Conservation (phyloP, 768 basidiomycete species). For the Pulveroboletus sp. region DNA sequence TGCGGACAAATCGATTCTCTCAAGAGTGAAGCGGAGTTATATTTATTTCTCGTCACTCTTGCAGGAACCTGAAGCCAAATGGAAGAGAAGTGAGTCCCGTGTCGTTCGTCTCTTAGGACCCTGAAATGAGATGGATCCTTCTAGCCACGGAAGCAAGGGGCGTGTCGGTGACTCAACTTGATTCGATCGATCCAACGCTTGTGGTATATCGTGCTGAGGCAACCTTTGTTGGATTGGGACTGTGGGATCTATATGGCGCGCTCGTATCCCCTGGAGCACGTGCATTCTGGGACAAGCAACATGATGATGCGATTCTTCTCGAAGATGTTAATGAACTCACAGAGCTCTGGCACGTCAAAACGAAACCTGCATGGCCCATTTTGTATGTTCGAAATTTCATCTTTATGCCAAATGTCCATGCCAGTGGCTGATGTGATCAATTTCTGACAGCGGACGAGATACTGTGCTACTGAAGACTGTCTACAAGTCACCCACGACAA, state of each 20-base stretch:
- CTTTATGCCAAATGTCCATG: background rate
- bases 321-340: slow-evolving; percentile 90
- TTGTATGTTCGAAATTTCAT: slow-evolving; percentile 53
- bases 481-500: slow-evolving; percentile 92
- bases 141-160: slow-evolving; percentile 80
- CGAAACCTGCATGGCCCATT: slow-evolving; percentile 89
- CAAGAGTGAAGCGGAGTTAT: slow-evolving; percentile 86
- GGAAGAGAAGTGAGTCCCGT: slow-evolving; percentile 69
- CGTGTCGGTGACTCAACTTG: slow-evolving; percentile 90
- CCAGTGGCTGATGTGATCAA: background rate
- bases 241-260: slow-evolving; percentile 92
- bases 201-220: slow-evolving; percentile 96
- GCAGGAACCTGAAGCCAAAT: slow-evolving; percentile 98
- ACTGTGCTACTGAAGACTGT: slow-evolving; percentile 89
- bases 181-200: slow-evolving; percentile 94
- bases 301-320: slow-evolving; percentile 79
- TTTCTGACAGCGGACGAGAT: slow-evolving; percentile 71
- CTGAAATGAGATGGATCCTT: slow-evolving; percentile 5
- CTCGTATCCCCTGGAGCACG: slow-evolving; percentile 84
- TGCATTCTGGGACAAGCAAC: slow-evolving; percentile 82
- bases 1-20: slow-evolving; percentile 78
- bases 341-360: slow-evolving; percentile 90
- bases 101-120: background rate
- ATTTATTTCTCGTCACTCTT: slow-evolving; percentile 96
- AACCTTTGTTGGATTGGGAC: slow-evolving; percentile 89